Evolutionary conservation across 169 alveolate genomes (phyloP).

Genomic region (Sarcocystis neurona): DNA sequence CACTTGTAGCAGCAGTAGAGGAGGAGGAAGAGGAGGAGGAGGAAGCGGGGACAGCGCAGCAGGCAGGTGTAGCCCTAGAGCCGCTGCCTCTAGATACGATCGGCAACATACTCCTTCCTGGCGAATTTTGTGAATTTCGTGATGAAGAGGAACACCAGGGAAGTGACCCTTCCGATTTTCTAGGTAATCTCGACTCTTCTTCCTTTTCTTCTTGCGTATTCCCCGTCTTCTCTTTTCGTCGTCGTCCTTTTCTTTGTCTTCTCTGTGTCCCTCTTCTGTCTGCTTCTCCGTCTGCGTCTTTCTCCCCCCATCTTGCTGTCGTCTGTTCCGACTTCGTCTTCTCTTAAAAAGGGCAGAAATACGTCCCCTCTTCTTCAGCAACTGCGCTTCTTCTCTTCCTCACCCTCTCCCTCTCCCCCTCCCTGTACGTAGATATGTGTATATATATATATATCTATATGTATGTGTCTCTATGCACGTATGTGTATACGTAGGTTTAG

Average conservation of each 20-base stretch:
- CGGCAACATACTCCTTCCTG: constrained; percentile 57
- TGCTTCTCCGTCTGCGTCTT: background rate
- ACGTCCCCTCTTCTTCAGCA: background rate
- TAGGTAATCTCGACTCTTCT: constrained; percentile 24
- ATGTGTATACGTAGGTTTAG: background rate
- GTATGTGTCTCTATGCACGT: background rate
- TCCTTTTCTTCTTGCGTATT: background rate
- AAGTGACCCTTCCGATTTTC: constrained; percentile 55
- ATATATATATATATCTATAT: too few relatives aligned
- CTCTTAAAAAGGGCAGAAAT: background rate
- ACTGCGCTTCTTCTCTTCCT: background rate
- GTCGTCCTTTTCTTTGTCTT: background rate
- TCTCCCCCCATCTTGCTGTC: background rate
- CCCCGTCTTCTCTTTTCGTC: background rate
- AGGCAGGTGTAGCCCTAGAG: too few relatives aligned
- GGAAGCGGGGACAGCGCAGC: background rate
- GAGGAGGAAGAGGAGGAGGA: background rate
- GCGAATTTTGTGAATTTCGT: constrained; percentile 61
- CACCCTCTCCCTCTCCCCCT: background rate
- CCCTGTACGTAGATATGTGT: background rate
- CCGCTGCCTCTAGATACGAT: constrained; percentile 20
- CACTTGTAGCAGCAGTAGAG: background rate
- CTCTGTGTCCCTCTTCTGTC: background rate
- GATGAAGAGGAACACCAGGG: constrained; percentile 57
- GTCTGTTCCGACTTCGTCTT: background rate